phyloP scores from a whole-genome alignment of 768 basidiomycete species.

The Sutorius australiensis region DNA sequence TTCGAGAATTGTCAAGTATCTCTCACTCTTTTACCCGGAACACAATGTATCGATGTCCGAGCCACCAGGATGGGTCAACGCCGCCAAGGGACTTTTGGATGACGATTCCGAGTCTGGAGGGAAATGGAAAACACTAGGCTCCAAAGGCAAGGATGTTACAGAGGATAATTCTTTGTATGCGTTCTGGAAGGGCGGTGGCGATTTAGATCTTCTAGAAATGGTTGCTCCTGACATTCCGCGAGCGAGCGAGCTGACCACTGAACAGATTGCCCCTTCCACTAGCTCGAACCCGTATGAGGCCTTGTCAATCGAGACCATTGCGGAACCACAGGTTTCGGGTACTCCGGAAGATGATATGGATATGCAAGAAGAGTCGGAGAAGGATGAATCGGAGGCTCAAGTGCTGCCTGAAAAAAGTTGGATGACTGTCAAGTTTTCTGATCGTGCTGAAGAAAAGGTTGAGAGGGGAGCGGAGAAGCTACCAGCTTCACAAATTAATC shows the following conservation, averaged over 20 bases:
- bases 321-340: neutral
- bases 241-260: neutral
- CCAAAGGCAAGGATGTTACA: conserved; percentile 15
- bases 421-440: conserved; percentile 15
- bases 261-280: conserved; percentile 3
- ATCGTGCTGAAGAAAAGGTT: neutral
- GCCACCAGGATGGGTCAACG: conserved; percentile 48
- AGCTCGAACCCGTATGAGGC: conserved; percentile 17
- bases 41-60: conserved; percentile 39
- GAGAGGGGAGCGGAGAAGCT: neutral
- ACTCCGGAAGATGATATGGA: neutral
- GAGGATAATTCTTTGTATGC: conserved; percentile 39
- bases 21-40: conserved; percentile 46
- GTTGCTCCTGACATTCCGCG: neutral
- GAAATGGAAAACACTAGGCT: conserved; percentile 36
- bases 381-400: conserved; percentile 1
- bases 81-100: conserved; percentile 16
- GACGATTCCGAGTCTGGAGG: conserved; percentile 16
- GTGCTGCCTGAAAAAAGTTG: conserved; percentile 29
- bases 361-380: conserved; percentile 8
- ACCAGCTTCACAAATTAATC: neutral
- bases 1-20: conserved; percentile 38
- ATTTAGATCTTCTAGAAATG: conserved; percentile 44
- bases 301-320: neutral
- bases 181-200: conserved; percentile 47